These are phyloP conservation scores for Rhododendron ferrugineum DNA, from an alignment of 148 eudicot species.

Conservation along the genomic window DNA sequence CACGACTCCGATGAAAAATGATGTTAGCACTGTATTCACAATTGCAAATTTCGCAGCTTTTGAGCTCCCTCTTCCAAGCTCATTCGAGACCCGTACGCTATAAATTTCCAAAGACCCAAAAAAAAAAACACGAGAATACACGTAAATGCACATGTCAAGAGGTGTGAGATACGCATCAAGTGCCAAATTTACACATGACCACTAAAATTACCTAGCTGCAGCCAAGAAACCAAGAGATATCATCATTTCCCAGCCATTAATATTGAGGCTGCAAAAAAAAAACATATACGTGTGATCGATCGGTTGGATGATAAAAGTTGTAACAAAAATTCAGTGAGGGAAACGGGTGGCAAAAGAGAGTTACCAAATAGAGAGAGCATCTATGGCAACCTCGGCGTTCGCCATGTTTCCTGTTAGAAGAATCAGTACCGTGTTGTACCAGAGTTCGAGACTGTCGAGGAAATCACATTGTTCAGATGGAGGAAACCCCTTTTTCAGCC, in stretches of 20 bases:
- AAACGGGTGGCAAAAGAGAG: background rate
- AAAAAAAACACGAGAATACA: background rate
- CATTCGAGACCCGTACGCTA: slow-evolving; percentile 47
- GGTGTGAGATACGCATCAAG: no score
- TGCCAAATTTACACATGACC: no score
- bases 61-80: slow-evolving; percentile 43
- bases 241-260: slow-evolving; percentile 8
- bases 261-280: background rate
- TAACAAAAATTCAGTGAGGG: background rate
- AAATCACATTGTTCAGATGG: background rate
- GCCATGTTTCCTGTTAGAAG: slow-evolving; percentile 27
- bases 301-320: background rate
- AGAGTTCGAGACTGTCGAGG: background rate
- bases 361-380: slow-evolving; percentile 41
- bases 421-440: slow-evolving; percentile 18
- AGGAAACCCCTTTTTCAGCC: background rate
- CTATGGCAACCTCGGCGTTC: slow-evolving; percentile 29
- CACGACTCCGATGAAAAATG: slow-evolving; percentile 28
- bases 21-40: slow-evolving; percentile 20
- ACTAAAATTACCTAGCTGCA: slow-evolving; percentile 2
- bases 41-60: slow-evolving; percentile 35
- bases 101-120: background rate
- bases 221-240: slow-evolving; percentile 13
- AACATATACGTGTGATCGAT: background rate
- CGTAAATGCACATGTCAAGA: background rate